These are phyloP conservation scores for Pseudevernia furfuracea DNA, from an alignment of 495 filamentous ascomycete species.

Conservation along the genomic window DNA sequence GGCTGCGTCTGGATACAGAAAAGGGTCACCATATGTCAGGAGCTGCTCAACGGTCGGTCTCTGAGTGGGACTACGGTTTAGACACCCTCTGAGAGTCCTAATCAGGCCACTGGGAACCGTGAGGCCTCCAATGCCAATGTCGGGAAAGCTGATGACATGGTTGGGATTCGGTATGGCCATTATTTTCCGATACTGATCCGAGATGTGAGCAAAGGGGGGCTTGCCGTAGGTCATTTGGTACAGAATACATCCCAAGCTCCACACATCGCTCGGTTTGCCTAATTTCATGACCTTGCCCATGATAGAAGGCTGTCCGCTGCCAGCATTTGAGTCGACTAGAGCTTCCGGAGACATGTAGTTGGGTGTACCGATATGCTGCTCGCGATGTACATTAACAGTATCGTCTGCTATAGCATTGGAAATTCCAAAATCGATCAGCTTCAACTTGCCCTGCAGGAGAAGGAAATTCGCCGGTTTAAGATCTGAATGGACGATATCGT, in stretches of 20 bases:
- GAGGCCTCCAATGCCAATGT: conserved; percentile 63
- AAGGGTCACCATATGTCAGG: conserved; percentile 62
- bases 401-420: conserved; percentile 92
- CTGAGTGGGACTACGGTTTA: conserved; percentile 67
- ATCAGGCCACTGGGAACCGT: conserved; percentile 63
- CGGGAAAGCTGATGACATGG: conserved; percentile 74
- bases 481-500: conserved; percentile 92
- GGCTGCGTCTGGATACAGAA: conserved; percentile 66
- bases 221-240: conserved; percentile 96
- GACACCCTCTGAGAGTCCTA: conserved; percentile 66
- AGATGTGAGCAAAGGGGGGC: conserved; percentile 86
- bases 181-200: conserved; percentile 65
- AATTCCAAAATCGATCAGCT: conserved; percentile 94
- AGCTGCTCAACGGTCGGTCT: conserved; percentile 74
- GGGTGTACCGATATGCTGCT: conserved; percentile 88
- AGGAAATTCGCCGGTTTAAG: conserved; percentile 94
- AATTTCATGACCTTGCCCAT: conserved; percentile 83
- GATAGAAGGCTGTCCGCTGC: conserved; percentile 46
- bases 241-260: conserved; percentile 91
- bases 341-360: conserved; percentile 99
- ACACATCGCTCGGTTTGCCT: conserved; percentile 91
- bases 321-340: conserved; percentile 76
- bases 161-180: conserved; percentile 84
- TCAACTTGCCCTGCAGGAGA: conserved; percentile 72
- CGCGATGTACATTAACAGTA: conserved; percentile 95